Conservation (phyloP, 2,329 filamentous ascomycete genomes). For the Ophiostoma tasmaniense region DNA sequence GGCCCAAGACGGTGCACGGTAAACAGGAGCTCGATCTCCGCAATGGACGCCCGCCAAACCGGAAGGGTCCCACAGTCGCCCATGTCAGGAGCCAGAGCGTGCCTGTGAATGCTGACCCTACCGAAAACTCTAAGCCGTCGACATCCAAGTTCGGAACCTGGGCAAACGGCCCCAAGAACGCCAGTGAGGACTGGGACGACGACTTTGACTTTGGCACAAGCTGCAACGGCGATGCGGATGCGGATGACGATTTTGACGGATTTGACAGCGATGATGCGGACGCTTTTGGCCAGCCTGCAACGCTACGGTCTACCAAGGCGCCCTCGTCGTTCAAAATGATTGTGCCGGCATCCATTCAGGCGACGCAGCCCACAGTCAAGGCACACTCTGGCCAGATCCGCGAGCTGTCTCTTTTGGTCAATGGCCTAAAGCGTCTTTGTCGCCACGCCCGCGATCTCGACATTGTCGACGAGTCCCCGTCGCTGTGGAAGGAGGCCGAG, state of each 20-base stretch:
- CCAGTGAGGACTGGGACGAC: constrained; percentile 82
- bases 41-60: constrained; percentile 58
- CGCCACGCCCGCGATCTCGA: constrained; percentile 60
- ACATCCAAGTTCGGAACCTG: constrained; percentile 70
- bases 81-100: constrained; percentile 78
- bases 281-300: constrained; percentile 5
- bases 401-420: constrained; percentile 72
- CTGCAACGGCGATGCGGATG: constrained; percentile 26
- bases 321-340: constrained; percentile 46
- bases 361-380: constrained; percentile 72
- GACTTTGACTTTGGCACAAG: constrained; percentile 67
- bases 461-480: constrained; percentile 52
- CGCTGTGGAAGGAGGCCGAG: constrained; percentile 72
- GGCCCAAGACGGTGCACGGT: constrained; percentile 67
- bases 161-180: constrained; percentile 69
- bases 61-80: constrained; percentile 58
- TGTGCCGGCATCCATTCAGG: constrained; percentile 72
- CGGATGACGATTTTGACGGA: background rate
- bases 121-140: constrained; percentile 45
- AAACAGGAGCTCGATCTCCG: constrained; percentile 64
- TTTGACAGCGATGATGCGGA: constrained; percentile 11
- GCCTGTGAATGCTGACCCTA: constrained; percentile 58
- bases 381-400: constrained; percentile 77
- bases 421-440: constrained; percentile 71
- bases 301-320: constrained; percentile 27